Conservation (phyloP, 2,329 filamentous ascomycete genomes). For the Penicillium olsonii region DNA sequence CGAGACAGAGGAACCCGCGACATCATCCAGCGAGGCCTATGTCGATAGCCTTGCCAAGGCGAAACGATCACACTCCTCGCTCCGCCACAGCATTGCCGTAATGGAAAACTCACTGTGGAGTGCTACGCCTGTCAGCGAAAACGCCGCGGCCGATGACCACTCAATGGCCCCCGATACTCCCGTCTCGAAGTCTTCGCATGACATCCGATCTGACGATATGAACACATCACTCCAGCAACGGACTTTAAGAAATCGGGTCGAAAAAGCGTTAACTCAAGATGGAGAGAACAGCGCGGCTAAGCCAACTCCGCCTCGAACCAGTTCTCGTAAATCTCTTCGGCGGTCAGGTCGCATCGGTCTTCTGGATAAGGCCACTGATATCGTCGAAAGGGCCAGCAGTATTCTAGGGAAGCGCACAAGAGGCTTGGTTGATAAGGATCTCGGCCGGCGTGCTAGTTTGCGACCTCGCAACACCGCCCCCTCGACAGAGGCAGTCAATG, state of each 20-base stretch:
- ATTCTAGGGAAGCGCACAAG: constrained; percentile 63
- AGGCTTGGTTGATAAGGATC: constrained; percentile 60
- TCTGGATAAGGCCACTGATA: constrained; percentile 46
- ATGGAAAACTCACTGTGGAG: constrained; percentile 39
- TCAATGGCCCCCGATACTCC: constrained; percentile 36
- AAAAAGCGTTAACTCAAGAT: constrained; percentile 31
- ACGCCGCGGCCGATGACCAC: constrained; percentile 25
- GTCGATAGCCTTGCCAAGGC: constrained; percentile 40
- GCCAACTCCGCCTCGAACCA: constrained; percentile 20
- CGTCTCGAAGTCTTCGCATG: constrained; percentile 37
- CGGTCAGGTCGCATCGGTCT: constrained; percentile 48
- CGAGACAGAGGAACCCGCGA: constrained; percentile 22
- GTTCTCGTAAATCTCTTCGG: constrained; percentile 33
- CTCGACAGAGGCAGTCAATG: constrained; percentile 29
- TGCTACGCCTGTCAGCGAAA: constrained; percentile 21
- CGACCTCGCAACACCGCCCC: constrained; percentile 49
- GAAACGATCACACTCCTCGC: constrained; percentile 38
- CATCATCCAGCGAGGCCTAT: constrained; percentile 29
- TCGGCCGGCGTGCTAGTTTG: constrained; percentile 57
- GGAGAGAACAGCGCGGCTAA: constrained; percentile 26
- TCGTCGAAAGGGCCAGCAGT: constrained; percentile 51
- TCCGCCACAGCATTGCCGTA: constrained; percentile 44
- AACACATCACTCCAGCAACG: constrained; percentile 30
- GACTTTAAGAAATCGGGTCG: constrained; percentile 34
- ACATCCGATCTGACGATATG: constrained; percentile 24